phyloP scores from a whole-genome alignment of 352 stramenopile species.

The Phytopythium sindhum region DNA sequence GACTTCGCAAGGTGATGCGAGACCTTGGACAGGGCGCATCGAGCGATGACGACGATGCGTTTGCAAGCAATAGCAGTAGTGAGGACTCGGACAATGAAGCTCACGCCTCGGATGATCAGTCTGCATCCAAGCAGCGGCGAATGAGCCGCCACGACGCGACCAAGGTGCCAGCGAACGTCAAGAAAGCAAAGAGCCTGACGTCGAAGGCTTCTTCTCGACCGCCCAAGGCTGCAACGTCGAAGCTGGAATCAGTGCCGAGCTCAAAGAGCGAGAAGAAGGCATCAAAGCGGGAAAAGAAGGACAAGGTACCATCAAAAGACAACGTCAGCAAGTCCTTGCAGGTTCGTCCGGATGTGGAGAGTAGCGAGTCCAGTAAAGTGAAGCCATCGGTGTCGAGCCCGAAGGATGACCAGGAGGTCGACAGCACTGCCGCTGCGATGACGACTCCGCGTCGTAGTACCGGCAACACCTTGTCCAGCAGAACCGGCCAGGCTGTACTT shows the following conservation, averaged over 20 bases:
- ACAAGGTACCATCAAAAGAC: constrained; percentile 12
- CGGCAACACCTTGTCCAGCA: not conserved
- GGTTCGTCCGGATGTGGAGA: not conserved
- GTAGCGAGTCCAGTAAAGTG: not conserved
- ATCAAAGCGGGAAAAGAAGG: constrained; percentile 5
- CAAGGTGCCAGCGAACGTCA: constrained; percentile 16
- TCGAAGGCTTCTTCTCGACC: constrained; percentile 11
- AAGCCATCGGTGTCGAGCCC: constrained; percentile 4
- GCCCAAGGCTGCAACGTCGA: constrained; percentile 5
- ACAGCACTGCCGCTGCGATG: constrained; percentile 9
- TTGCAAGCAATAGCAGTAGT: constrained; percentile 11
- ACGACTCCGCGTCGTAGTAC: constrained; percentile 34
- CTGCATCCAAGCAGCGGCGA: constrained; percentile 1
- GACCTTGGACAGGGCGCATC: constrained; percentile 26
- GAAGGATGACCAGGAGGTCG: not conserved
- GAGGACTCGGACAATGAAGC: constrained; percentile 13
- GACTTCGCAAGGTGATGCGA: constrained; percentile 38
- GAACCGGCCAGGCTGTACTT: not conserved
- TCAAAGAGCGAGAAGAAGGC: constrained; percentile 15
- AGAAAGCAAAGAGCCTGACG: constrained; percentile 14
- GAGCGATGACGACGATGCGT: constrained; percentile 7
- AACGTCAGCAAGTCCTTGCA: constrained; percentile 13
- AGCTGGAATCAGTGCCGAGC: not conserved
- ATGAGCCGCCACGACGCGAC: not conserved
- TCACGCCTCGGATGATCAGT: constrained; percentile 1